These are phyloP conservation scores for Pouteria campechiana DNA, from an alignment of 179 eudicot genomes.

Conservation along the genomic window DNA sequence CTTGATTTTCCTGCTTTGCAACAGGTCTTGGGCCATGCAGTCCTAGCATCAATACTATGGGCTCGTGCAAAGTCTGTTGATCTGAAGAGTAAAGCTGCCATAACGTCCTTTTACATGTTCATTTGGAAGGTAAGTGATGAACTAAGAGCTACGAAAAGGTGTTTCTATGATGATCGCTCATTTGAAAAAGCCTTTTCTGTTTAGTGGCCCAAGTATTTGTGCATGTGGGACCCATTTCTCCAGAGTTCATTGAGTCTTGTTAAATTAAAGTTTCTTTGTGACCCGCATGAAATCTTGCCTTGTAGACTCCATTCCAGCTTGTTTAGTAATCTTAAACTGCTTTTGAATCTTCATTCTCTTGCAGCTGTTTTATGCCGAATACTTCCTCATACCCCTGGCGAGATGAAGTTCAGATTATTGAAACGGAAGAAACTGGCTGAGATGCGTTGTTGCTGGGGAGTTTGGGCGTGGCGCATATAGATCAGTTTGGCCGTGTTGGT, in stretches of 20 bases:
- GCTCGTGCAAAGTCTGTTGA: conserved; percentile 68
- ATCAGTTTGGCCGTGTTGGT: no score
- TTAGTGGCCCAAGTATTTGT: neutral
- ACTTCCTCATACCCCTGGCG: conserved; percentile 84
- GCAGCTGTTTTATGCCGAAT: conserved; percentile 99
- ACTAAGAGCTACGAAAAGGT: no score
- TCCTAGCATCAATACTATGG: conserved; percentile 61
- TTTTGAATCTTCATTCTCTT: conserved; percentile 1
- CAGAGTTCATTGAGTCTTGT: no score
- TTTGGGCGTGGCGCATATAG: no score
- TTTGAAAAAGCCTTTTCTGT: no score
- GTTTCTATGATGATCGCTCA: no score
- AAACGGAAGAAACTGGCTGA: no score
- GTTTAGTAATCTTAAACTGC: neutral
- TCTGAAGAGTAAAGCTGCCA: conserved; percentile 67
- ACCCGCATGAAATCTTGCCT: neutral
- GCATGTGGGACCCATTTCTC: neutral
- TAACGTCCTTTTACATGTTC: conserved; percentile 96
- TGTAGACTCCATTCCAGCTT: neutral
- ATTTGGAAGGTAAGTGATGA: conserved; percentile 72
- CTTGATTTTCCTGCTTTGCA: no score
- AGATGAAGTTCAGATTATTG: no score
- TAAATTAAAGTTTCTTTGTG: no score
- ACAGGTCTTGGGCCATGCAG: conserved; percentile 67
- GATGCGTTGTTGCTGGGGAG: no score